Percentiles rank a stretch among this genome's conserved stretches.
Conservation (phyloP, 1,139 yeast species). For the Diutina siamensis region DNA sequence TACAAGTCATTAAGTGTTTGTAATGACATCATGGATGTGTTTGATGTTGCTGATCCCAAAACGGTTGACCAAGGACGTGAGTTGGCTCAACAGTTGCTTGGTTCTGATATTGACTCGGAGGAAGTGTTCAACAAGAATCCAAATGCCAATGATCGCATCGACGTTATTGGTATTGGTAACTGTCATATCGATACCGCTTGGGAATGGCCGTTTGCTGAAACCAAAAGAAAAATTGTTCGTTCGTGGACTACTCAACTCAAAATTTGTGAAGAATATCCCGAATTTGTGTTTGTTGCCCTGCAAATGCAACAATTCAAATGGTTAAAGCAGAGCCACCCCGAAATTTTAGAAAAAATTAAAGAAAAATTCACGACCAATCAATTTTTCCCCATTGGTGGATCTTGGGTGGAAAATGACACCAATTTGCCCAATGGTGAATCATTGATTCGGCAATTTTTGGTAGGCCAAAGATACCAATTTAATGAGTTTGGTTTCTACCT, state of each 20-base stretch:
- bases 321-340: constrained; percentile 80
- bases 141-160: constrained; percentile 16
- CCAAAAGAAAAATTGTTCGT: constrained; percentile 80
- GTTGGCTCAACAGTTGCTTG: constrained; percentile 55
- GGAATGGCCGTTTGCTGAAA: constrained; percentile 98
- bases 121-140: constrained; percentile 39
- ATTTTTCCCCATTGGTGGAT: constrained; percentile 87
- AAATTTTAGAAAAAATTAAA: constrained; percentile 49
- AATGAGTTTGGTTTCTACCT: constrained; percentile 69
- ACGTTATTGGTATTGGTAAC: constrained; percentile 78
- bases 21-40: constrained; percentile 70
- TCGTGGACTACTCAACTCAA: constrained; percentile 93
- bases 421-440: constrained; percentile 92
- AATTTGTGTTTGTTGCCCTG: constrained; percentile 86
- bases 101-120: constrained; percentile 49
- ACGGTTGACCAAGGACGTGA: constrained; percentile 52
- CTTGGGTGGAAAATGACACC: constrained; percentile 97
- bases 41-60: constrained; percentile 44
- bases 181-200: constrained; percentile 98
- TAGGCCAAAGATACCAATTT: constrained; percentile 79
- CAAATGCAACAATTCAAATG: constrained; percentile 95
- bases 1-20: constrained; percentile 71
- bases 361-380: constrained; percentile 61
- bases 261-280: constrained; percentile 79
- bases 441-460: constrained; percentile 72